phyloP scores from a whole-genome alignment of 2,329 filamentous ascomycete genomes.

The Stachybotrys elegans region DNA sequence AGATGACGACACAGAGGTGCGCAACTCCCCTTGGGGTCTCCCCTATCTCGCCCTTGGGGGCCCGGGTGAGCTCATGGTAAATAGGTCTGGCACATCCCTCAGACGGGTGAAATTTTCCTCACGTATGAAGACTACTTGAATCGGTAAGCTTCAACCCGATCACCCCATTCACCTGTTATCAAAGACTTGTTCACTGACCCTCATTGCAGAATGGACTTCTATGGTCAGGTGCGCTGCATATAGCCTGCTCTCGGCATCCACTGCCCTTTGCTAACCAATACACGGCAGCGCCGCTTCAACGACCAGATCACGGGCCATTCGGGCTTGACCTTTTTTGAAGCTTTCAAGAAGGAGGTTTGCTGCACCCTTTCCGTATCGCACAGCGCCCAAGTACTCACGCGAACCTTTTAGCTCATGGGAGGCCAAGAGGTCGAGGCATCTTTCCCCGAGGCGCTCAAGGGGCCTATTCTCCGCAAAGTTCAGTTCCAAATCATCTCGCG shows the following conservation, averaged over 20 bases:
- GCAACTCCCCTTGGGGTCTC: slow-evolving; percentile 20
- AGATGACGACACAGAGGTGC: slow-evolving; percentile 79
- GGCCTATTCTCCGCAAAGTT: slow-evolving; percentile 82
- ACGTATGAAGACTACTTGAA: slow-evolving; percentile 84
- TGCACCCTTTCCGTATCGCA: background rate
- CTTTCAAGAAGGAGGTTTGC: slow-evolving; percentile 82
- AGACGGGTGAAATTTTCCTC: slow-evolving; percentile 85
- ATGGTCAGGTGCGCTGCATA: slow-evolving; percentile 65
- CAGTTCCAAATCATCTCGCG: slow-evolving; percentile 87
- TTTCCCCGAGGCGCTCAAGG: slow-evolving; percentile 87
- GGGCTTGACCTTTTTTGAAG: slow-evolving; percentile 86
- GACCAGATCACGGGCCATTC: slow-evolving; percentile 95
- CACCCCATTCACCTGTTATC: background rate
- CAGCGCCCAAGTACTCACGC: background rate
- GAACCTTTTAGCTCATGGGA: slow-evolving; percentile 64
- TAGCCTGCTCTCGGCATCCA: slow-evolving; percentile 4
- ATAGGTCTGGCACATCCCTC: slow-evolving; percentile 86
- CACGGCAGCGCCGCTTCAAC: slow-evolving; percentile 72
- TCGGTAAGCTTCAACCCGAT: slow-evolving; percentile 56
- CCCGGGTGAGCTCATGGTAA: slow-evolving; percentile 9
- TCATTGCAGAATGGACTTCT: slow-evolving; percentile 74
- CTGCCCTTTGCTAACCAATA: slow-evolving; percentile 12
- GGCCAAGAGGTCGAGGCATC: slow-evolving; percentile 85
- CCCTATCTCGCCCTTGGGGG: background rate
- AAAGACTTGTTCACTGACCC: slow-evolving; percentile 13